Conservation (phyloP, 305 asterid genomes). For the Solanum aculeatissimum region DNA sequence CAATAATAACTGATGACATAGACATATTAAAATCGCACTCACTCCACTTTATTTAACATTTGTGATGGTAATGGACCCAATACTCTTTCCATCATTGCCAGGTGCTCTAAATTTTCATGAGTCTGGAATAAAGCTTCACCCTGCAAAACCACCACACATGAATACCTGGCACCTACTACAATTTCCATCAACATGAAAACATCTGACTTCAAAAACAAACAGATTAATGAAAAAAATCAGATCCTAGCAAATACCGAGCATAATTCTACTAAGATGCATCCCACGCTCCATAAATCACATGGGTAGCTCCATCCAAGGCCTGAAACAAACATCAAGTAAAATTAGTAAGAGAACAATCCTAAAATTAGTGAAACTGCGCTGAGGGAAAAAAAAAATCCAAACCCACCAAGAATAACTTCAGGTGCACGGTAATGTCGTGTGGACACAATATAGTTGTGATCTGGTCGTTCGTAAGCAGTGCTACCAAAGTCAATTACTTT, state of each 20-base stretch:
- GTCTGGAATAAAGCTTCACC: slow-evolving; percentile 52
- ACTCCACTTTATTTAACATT: slow-evolving; percentile 40
- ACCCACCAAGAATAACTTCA: slow-evolving; percentile 39
- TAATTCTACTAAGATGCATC: slow-evolving; percentile 45
- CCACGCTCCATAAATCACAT: slow-evolving; percentile 46
- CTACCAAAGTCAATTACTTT: slow-evolving; percentile 48
- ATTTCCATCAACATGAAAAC: background rate
- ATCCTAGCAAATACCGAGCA: slow-evolving; percentile 29
- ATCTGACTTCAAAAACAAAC: background rate
- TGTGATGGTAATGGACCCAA: slow-evolving; percentile 35
- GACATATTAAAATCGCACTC: slow-evolving; percentile 4
- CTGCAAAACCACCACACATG: slow-evolving; percentile 15
- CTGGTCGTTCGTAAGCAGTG: slow-evolving; percentile 33
- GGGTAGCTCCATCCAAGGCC: slow-evolving; percentile 51
- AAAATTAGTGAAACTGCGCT: background rate
- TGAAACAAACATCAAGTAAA: slow-evolving; percentile 7
- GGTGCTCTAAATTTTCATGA: slow-evolving; percentile 42
- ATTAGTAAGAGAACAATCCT: background rate
- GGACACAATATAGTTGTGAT: slow-evolving; percentile 41
- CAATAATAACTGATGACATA: background rate
- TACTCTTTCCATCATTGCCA: slow-evolving; percentile 52
- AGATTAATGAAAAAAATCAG: slow-evolving; percentile 1
- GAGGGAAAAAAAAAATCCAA: background rate
- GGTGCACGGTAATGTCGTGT: slow-evolving; percentile 48
- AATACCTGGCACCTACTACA: background rate